Evolutionary conservation across 179 eudicot species (phyloP).

Genomic region (Spergularia azorica): DNA sequence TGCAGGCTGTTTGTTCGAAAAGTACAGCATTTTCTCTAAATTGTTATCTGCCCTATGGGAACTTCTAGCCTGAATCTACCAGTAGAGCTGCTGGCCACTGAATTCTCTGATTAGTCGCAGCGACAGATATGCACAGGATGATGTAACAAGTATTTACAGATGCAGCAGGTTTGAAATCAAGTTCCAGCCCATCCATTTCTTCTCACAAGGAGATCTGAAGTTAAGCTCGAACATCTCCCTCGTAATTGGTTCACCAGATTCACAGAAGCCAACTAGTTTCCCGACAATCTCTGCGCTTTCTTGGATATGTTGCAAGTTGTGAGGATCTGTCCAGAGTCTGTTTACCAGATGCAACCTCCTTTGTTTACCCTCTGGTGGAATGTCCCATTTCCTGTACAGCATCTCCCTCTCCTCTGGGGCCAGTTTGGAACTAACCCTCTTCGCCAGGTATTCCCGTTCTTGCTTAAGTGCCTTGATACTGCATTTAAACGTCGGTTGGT

Average conservation of each 20-base stretch:
- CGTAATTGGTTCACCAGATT: conserved; percentile 63
- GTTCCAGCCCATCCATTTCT: conserved; percentile 98
- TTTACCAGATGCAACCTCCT: conserved; percentile 88
- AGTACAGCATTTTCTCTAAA: no score
- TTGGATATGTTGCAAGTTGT: conserved; percentile 75
- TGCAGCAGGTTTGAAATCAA: conserved; percentile 84
- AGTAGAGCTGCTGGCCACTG: neutral
- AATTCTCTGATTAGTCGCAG: conserved; percentile 4
- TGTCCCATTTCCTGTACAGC: conserved; percentile 87
- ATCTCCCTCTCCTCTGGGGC: conserved; percentile 78
- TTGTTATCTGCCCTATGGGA: neutral
- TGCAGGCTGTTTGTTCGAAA: no score
- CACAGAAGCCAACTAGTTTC: conserved; percentile 91
- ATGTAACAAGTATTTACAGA: conserved; percentile 37
- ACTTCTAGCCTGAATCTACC: conserved; percentile 3
- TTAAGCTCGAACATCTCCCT: conserved; percentile 96
- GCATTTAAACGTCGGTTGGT: conserved; percentile 15
- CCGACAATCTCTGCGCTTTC: conserved; percentile 97
- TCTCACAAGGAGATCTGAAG: conserved; percentile 72
- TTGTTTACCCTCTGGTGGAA: conserved; percentile 84
- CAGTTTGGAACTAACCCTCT: conserved; percentile 81
- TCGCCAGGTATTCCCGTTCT: conserved; percentile 90
- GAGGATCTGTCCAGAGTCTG: conserved; percentile 91
- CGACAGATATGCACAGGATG: neutral
- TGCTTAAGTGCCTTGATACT: conserved; percentile 89